Conservation (phyloP, 73 alveolate species). For the Uronychia setigera region DNA sequence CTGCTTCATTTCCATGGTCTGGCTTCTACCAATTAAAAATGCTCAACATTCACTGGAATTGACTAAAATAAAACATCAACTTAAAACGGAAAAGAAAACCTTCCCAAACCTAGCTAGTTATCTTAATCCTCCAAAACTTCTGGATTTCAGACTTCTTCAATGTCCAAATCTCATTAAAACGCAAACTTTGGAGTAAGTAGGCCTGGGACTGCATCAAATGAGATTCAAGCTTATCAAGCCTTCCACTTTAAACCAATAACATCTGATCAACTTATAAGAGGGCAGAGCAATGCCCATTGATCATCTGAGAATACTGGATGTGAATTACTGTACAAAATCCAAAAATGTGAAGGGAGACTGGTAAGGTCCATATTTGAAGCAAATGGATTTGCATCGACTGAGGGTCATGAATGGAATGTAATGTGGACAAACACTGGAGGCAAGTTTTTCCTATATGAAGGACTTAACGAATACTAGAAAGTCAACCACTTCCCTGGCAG, state of each 20-base stretch:
- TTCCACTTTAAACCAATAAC: not conserved
- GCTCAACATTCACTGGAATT: no score
- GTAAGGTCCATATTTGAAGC: constrained; percentile 58
- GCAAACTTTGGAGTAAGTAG: not conserved
- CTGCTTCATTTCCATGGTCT: no score
- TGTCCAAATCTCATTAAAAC: not conserved
- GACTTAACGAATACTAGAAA: constrained; percentile 72
- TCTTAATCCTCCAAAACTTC: no score
- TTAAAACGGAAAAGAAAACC: no score
- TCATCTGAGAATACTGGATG: no score
- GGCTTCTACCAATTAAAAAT: no score
- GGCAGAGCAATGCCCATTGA: no score
- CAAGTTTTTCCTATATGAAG: constrained; percentile 70
- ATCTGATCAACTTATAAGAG: not conserved
- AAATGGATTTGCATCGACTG: constrained; percentile 53
- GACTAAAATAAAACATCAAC: no score
- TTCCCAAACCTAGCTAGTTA: no score
- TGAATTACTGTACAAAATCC: constrained; percentile 58
- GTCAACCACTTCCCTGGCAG: constrained; percentile 88
- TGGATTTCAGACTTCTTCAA: not conserved
- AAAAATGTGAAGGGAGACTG: constrained; percentile 60
- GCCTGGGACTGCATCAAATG: not conserved
- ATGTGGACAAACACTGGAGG: constrained; percentile 71
- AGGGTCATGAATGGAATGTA: constrained; percentile 78
- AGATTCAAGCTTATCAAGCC: not conserved